These are phyloP conservation scores for Alloteropsis semialata DNA, from an alignment of 176 grass and related monocot genomes.

Conservation along the genomic window DNA sequence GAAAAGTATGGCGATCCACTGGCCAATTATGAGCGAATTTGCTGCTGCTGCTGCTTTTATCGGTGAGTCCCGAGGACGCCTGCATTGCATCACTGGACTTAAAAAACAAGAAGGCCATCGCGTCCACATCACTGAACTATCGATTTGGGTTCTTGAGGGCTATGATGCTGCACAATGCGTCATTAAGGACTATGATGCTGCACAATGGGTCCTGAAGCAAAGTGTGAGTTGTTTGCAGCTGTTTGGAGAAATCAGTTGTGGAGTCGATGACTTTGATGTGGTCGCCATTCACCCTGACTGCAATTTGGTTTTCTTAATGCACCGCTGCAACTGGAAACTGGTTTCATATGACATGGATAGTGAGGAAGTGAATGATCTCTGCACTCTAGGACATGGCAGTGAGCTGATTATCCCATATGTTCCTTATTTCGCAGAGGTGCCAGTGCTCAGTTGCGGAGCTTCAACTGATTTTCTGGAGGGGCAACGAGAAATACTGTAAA, in stretches of 20 bases:
- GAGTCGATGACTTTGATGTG: neutral
- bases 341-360: neutral
- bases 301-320: neutral
- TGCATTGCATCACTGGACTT: neutral
- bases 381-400: neutral
- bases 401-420: neutral
- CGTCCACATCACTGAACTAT: too few species aligned
- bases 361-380: neutral
- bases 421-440: too few species aligned
- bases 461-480: too few species aligned
- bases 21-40: neutral
- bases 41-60: neutral
- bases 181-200: neutral
- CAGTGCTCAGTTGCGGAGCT: too few species aligned
- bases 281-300: neutral
- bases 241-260: neutral
- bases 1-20: neutral
- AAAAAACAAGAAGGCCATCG: too few species aligned
- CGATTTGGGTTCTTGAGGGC: neutral
- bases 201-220: neutral
- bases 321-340: neutral
- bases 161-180: too few species aligned
- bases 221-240: neutral
- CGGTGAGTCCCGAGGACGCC: neutral
- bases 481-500: too few species aligned